These are phyloP conservation scores for Remersonia thermophila DNA, from an alignment of 2,329 filamentous ascomycete species.

Conservation along the genomic window DNA sequence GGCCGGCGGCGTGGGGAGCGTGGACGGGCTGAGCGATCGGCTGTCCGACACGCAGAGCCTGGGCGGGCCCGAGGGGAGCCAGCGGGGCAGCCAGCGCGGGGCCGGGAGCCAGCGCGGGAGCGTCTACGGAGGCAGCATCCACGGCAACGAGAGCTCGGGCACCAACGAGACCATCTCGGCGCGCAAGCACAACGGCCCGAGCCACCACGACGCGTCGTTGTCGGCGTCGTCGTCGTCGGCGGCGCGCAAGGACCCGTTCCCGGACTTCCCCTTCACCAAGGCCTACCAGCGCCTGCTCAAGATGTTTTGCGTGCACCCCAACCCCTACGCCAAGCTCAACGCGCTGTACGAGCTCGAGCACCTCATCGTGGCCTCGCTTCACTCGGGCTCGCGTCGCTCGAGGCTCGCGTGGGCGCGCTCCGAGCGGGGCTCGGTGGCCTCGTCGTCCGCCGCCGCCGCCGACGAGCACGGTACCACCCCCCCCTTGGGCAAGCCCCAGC, in stretches of 20 bases:
- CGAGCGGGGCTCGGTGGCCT: constrained; percentile 17
- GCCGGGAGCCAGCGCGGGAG: constrained; percentile 18
- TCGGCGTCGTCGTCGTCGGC: constrained; percentile 6
- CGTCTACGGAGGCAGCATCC: constrained; percentile 15
- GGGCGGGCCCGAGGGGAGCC: constrained; percentile 22
- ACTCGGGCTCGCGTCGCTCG: constrained; percentile 35
- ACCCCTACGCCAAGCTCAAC: constrained; percentile 75
- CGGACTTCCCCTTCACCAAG: constrained; percentile 66
- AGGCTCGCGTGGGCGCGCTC: constrained; percentile 24
- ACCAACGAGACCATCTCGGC: constrained; percentile 28
- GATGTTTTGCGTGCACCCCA: constrained; percentile 81
- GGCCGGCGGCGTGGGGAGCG: constrained; percentile 51
- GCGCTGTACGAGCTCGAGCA: constrained; percentile 73
- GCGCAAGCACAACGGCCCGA: constrained; percentile 14
- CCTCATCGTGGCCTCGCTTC: constrained; percentile 65
- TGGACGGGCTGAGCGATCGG: constrained; percentile 19
- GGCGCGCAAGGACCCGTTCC: constrained; percentile 22
- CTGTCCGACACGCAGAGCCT: constrained; percentile 20
- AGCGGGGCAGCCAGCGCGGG: constrained; percentile 11
- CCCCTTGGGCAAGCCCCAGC: constrained; percentile 23
- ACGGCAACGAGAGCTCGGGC: constrained; percentile 30
- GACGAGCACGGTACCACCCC: constrained; percentile 15
- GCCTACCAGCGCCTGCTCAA: constrained; percentile 70
- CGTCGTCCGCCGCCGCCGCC: constrained; percentile 4
- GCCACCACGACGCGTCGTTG: too few species aligned